These are phyloP conservation scores for Hypomontagnella submonticulosa DNA, from an alignment of 495 filamentous ascomycete species.

Conservation along the genomic window DNA sequence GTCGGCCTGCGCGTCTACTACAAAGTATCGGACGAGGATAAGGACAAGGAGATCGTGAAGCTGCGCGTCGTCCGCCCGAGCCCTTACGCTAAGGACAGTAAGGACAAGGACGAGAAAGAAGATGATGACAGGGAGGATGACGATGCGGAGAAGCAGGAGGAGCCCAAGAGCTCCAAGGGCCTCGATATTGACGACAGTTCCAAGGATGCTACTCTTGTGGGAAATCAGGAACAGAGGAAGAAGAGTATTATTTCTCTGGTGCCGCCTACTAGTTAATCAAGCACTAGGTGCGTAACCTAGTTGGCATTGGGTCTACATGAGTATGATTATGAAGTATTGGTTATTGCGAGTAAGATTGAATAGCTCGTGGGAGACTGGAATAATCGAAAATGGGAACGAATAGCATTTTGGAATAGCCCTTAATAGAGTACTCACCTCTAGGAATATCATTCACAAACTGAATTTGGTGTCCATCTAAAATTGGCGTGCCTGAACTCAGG, in stretches of 20 bases:
- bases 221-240: constrained; percentile 40
- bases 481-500: too few species aligned
- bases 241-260: constrained; percentile 46
- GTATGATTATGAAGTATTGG: constrained; percentile 4
- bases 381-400: not conserved
- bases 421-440: too few species aligned
- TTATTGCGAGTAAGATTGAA: constrained; percentile 12
- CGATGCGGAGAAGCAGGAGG: constrained; percentile 33
- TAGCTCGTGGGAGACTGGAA: not conserved
- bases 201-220: constrained; percentile 57
- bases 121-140: constrained; percentile 39
- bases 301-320: not conserved
- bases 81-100: constrained; percentile 45
- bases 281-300: too few species aligned
- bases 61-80: constrained; percentile 54
- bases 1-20: constrained; percentile 81
- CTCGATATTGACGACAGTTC: constrained; percentile 62
- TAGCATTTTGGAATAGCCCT: not conserved
- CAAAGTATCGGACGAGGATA: constrained; percentile 64
- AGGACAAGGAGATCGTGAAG: constrained; percentile 59
- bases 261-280: constrained; percentile 8
- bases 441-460: not conserved
- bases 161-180: constrained; percentile 50
- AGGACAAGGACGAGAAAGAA: constrained; percentile 40
- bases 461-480: too few species aligned